These are phyloP conservation scores for Phialocephala subalpina DNA, from an alignment of 2,329 filamentous ascomycete species.

Conservation along the genomic window DNA sequence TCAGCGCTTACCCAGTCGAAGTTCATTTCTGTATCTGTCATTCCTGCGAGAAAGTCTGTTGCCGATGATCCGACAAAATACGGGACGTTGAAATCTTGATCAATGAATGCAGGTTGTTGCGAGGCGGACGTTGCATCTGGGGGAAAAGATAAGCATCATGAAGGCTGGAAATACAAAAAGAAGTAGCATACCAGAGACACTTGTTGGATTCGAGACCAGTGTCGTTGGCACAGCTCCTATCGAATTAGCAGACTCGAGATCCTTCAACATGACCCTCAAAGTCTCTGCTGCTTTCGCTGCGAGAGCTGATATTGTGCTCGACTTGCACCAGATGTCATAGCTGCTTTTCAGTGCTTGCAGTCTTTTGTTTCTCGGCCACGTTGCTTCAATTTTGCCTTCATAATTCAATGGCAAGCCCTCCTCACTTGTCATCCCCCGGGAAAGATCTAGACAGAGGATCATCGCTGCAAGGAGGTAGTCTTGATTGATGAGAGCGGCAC, in stretches of 20 bases:
- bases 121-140: background rate
- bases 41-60: conserved; percentile 19
- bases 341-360: conserved; percentile 18
- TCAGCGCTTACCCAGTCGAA: conserved; percentile 26
- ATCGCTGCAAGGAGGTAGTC: conserved; percentile 68
- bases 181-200: background rate
- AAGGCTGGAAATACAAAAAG: background rate
- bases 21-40: conserved; percentile 23
- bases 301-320: conserved; percentile 17
- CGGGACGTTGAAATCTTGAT: background rate
- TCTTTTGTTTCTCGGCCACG: conserved; percentile 23
- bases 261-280: conserved; percentile 24
- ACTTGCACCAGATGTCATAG: conserved; percentile 25
- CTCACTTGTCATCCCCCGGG: conserved; percentile 14
- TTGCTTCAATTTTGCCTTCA: conserved; percentile 21
- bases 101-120: background rate
- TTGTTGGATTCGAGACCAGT: background rate
- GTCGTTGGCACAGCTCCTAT: background rate
- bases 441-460: conserved; percentile 58
- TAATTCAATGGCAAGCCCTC: background rate
- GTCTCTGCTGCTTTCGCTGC: conserved; percentile 23
- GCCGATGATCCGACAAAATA: conserved; percentile 14
- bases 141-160: background rate
- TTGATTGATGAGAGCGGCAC: conserved; percentile 62
- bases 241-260: conserved; percentile 16